A percentile compares a stretch with the other conserved stretches of the same genome.
These are phyloP conservation scores for Auricularia sp. DNA, from an alignment of 768 basidiomycete genomes.

Conservation along the genomic window DNA sequence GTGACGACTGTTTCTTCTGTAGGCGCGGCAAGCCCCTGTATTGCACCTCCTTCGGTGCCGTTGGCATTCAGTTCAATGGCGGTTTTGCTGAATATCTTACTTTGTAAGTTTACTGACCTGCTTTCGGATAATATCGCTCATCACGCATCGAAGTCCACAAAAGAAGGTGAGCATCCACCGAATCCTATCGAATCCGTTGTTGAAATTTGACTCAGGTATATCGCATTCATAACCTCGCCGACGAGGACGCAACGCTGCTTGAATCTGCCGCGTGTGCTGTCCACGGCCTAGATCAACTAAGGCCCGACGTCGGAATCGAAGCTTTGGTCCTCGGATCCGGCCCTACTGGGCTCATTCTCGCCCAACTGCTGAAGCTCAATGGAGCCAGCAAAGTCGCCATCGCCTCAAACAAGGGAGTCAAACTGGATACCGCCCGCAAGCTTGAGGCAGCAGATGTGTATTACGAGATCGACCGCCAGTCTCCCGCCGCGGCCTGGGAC, in stretches of 20 bases:
- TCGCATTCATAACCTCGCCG: conserved; percentile 78
- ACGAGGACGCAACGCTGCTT: conserved; percentile 79
- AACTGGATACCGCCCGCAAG: conserved; percentile 77
- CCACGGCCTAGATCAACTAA: conserved; percentile 84
- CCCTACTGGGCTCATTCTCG: conserved; percentile 83
- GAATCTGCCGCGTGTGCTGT: conserved; percentile 89
- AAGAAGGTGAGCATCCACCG: conserved; percentile 32
- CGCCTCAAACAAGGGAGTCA: conserved; percentile 68
- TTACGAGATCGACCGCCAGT: conserved; percentile 68
- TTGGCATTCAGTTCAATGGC: conserved; percentile 72
- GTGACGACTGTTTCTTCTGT: conserved; percentile 80
- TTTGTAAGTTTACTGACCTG: conserved; percentile 41
- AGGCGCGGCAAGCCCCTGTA: conserved; percentile 70
- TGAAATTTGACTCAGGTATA: conserved; percentile 32
- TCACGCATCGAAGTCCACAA: conserved; percentile 33
- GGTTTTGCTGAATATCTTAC: conserved; percentile 86
- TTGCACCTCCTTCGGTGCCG: conserved; percentile 76
- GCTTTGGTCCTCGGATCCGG: conserved; percentile 84
- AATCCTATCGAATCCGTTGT: too few species aligned
- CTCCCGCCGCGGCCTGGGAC: conserved; percentile 70
- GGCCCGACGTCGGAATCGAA: conserved; percentile 70
- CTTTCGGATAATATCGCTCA: neutral
- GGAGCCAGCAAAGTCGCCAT: conserved; percentile 15
- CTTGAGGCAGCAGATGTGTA: conserved; percentile 78
- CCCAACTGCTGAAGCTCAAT: conserved; percentile 61